Conservation (phyloP, 2,329 filamentous ascomycete species). For the Didymella exigua region DNA sequence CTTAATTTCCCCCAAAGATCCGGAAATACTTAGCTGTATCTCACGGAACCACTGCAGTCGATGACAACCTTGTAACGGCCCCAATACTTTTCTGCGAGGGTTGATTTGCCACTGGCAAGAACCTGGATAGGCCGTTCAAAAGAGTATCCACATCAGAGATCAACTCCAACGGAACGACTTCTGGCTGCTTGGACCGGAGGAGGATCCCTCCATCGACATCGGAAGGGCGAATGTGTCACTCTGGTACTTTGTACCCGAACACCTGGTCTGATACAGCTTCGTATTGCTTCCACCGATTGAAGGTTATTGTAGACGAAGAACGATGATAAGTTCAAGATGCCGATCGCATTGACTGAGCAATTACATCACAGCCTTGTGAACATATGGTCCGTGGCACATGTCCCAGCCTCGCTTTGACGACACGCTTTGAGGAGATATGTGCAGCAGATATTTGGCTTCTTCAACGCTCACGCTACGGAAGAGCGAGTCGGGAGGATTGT, state of each 20-base stretch:
- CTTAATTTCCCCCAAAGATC: neutral
- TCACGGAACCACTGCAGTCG: no score
- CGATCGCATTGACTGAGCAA: neutral
- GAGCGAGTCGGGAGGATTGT: constrained; percentile 6
- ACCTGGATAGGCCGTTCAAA: no score
- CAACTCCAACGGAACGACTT: neutral
- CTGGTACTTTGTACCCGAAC: neutral
- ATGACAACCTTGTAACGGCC: no score
- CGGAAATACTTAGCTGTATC: neutral
- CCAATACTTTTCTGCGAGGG: no score
- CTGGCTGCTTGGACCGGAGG: neutral
- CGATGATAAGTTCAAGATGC: neutral
- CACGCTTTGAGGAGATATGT: constrained; percentile 2
- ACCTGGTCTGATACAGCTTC: neutral
- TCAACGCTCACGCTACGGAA: neutral
- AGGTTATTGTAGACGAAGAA: neutral
- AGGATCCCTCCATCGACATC: neutral
- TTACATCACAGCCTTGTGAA: neutral
- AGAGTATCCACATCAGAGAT: neutral
- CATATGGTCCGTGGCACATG: constrained; percentile 1
- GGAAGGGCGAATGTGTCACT: neutral
- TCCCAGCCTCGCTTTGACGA: neutral
- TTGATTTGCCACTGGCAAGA: no score
- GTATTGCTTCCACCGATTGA: neutral
- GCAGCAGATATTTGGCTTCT: neutral